Base-by-base conservation (phyloP, 2,329 filamentous ascomycete species). In the Niveomyces coronatus region DNA sequence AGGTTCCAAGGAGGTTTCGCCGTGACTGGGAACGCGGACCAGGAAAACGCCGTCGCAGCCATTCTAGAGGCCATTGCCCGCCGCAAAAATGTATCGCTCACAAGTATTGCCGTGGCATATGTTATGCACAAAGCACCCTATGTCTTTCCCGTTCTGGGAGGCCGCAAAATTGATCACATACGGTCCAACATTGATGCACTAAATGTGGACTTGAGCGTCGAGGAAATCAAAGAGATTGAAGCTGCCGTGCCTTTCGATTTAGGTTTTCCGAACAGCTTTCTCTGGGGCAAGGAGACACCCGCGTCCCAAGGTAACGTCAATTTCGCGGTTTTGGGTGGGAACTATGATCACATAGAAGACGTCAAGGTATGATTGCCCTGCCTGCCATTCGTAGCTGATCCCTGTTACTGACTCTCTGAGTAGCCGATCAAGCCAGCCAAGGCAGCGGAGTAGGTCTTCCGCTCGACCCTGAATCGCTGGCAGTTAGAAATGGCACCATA, bases 61-160 rank as follows among this genome's bases (percentile, higher is more conserved):
- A 61, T 57, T 10, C 55, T 71, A 23, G 64, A 70, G 65, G 65
- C 55, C 19, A 67, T 82, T 31, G 66, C 67, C 32, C 46, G 49
- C 17, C 58, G 60, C 42, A 65, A 65, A 46, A 53, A 55, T 44
- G 65, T 62, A 3, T 47, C 55, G 37, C 58, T 69, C 45, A 68
- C 65, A 13, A 65, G 63, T 44, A 54, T 71, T 40, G 82, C 82
- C 8, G 58, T 87, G 17, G 82, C 82, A 3, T 87, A 87, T 51
- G 76, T 86, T 11, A 71, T 83, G 67, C 70, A 76, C 46, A 85
- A 86, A 60, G 64, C 77, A 1, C 73, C 79, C 0, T 76, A 84
- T 49, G 77, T 86, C 10, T 85, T 84, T 51, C 83, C 83, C 1
- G 76, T 87, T 28, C 65, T 85, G 4, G 82, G 82, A 9, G 78